Evolutionary conservation across 2,329 filamentous ascomycete genomes (phyloP).

Genomic region (Penicillium thymicola): DNA sequence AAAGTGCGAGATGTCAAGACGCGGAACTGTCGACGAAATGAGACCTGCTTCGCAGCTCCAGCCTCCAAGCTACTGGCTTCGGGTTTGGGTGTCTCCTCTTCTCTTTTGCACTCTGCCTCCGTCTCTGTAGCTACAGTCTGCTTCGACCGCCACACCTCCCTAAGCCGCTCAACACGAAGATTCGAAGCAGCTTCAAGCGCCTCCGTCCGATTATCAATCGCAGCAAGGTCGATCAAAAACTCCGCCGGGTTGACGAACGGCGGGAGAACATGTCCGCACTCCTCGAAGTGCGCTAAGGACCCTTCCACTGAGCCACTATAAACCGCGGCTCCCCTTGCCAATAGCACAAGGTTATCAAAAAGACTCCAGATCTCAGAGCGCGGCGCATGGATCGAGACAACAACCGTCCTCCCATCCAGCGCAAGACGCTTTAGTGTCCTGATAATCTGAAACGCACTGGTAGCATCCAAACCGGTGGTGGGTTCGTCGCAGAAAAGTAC

Average conservation of each 20-base stretch:
- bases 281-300: slow-evolving; percentile 63
- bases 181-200: slow-evolving; percentile 62
- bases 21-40: slow-evolving; percentile 59
- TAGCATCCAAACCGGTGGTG: slow-evolving; percentile 70
- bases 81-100: not conserved
- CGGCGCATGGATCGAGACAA: slow-evolving; percentile 74
- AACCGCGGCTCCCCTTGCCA: slow-evolving; percentile 65
- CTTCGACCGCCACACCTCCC: slow-evolving; percentile 53
- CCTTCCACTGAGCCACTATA: slow-evolving; percentile 61
- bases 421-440: slow-evolving; percentile 67
- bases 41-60: slow-evolving; percentile 45
- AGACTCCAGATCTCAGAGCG: slow-evolving; percentile 76
- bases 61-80: not conserved
- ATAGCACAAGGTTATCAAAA: slow-evolving; percentile 68
- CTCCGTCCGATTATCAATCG: slow-evolving; percentile 67
- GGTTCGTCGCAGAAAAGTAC: slow-evolving; percentile 76
- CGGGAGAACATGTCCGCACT: slow-evolving; percentile 60
- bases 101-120: not conserved
- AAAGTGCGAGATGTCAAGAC: slow-evolving; percentile 68
- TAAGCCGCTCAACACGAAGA: slow-evolving; percentile 60
- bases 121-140: not conserved
- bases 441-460: slow-evolving; percentile 71
- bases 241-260: slow-evolving; percentile 76
- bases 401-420: slow-evolving; percentile 65
- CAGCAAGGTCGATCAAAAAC: slow-evolving; percentile 70